Percentiles rank a stretch among this genome's conserved stretches.
Conservation (phyloP, 768 basidiomycete genomes). For the Agaricus blazei region DNA sequence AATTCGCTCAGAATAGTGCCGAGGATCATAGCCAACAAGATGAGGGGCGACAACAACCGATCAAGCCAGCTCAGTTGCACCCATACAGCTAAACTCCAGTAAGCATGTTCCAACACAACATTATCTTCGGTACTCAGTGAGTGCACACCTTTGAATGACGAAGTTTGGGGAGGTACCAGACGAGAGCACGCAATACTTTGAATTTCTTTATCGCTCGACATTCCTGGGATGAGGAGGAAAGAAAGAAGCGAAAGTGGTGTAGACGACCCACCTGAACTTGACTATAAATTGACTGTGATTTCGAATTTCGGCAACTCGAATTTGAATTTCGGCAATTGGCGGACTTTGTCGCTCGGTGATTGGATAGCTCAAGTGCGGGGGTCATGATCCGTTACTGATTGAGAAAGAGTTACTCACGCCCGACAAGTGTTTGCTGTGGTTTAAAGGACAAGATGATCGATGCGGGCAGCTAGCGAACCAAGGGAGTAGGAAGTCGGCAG, state of each 20-base stretch:
- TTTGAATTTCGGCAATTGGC: too few species aligned
- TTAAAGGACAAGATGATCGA: too few species aligned
- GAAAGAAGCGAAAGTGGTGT: neutral
- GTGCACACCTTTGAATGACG: neutral
- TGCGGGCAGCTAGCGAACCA: too few species aligned
- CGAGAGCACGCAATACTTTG: neutral
- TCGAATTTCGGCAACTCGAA: neutral
- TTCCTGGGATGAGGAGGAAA: slow-evolving; percentile 15
- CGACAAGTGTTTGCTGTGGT: too few species aligned
- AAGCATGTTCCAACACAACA: neutral
- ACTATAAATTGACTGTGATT: neutral
- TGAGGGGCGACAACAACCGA: slow-evolving; percentile 4
- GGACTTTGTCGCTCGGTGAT: too few species aligned
- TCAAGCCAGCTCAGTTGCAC: slow-evolving; percentile 1
- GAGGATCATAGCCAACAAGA: slow-evolving; percentile 1
- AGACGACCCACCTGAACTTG: neutral
- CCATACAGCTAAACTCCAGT: neutral
- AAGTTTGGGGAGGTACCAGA: neutral
- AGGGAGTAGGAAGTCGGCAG: too few species aligned
- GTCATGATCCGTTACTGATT: too few species aligned
- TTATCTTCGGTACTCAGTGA: neutral
- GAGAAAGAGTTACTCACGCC: too few species aligned
- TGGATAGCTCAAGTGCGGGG: too few species aligned
- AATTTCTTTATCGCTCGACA: neutral
- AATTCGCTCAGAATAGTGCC: slow-evolving; percentile 53